Evolutionary conservation across 164 flowering plant genomes (phyloP), one percentile per base, ranked within the genome.

Genomic region (Stephania yunnanensis): DNA sequence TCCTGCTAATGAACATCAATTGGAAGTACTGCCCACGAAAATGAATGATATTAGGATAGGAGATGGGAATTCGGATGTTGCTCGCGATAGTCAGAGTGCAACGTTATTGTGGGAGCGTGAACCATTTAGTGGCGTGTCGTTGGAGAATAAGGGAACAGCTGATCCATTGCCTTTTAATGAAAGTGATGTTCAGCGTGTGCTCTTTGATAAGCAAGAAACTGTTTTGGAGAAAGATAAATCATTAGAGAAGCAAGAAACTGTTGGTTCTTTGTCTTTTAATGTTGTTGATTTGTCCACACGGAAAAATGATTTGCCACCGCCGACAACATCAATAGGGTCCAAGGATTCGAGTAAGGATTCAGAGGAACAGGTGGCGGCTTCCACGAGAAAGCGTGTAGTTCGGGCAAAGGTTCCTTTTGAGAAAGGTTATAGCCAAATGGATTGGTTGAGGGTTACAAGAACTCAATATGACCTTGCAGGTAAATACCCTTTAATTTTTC

Each of bases 391-490:
- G 85, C 87, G 91, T 71, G 73, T 45, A 44, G 73, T 85, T 61
- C 82, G 98, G 63, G 80, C 88, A 3, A 96, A 96, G 84, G 93
- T 96, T 85, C 95, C 95, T 75, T 96, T 90, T 82, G 97, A 94
- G 86, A 96, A 89, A 78, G 99, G 99, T 0, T 89, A 86, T 82
- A 94, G 97, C 76, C 98, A 84, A 81, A 89, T 94, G 95, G 98
- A 96, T 71, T 96, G 99, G 99, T 85, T 96, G 64, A 96, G 85
- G 86, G 89, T 90, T 72, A 92, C 97, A 20, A 87, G 87, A 48
- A 92, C 91, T 17, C 98, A 96, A 81, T 93, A 97, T 64, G 98
- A 96, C 76, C 91, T 96, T 79, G 99, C 99, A 83, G 99, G 98
- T 95, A 80, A 36, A 22, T 66, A 61, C 7, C 19, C 58, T 46